These are phyloP conservation scores for Lasiosphaeria hispida DNA, from an alignment of 495 filamentous ascomycete genomes.

Conservation along the genomic window DNA sequence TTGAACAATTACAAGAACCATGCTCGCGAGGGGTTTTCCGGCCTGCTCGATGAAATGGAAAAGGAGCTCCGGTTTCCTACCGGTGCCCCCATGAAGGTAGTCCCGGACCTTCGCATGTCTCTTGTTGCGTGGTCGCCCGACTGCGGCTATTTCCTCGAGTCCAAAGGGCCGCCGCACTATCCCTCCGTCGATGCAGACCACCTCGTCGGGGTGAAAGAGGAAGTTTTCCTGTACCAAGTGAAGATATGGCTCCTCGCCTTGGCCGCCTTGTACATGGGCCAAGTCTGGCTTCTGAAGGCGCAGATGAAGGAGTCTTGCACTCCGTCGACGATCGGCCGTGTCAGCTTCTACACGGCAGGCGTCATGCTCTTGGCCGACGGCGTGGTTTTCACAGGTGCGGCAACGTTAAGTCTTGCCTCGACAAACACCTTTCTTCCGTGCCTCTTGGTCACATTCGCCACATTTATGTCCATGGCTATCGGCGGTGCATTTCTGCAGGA, in stretches of 20 bases:
- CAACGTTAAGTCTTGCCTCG: constrained; percentile 62
- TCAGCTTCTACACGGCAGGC: constrained; percentile 84
- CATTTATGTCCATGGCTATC: constrained; percentile 60
- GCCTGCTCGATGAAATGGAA: constrained; percentile 67
- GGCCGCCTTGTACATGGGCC: constrained; percentile 60
- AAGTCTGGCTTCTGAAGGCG: constrained; percentile 71
- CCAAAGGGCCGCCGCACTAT: constrained; percentile 75
- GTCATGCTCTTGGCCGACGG: constrained; percentile 88
- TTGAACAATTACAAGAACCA: constrained; percentile 9
- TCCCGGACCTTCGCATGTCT: constrained; percentile 75
- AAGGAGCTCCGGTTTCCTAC: constrained; percentile 80
- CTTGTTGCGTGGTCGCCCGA: constrained; percentile 89
- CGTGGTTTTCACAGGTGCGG: constrained; percentile 57
- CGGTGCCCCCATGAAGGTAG: constrained; percentile 66
- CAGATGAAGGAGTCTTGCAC: constrained; percentile 92
- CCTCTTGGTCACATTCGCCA: constrained; percentile 70
- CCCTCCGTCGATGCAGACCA: constrained; percentile 62
- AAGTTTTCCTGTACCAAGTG: constrained; percentile 64
- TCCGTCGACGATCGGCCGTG: constrained; percentile 85
- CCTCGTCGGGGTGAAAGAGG: constrained; percentile 73
- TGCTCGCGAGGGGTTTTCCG: constrained; percentile 32
- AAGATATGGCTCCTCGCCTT: constrained; percentile 67
- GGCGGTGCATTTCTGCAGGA: constrained; percentile 84
- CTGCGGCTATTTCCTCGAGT: constrained; percentile 87
- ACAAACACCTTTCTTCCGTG: constrained; percentile 65